A percentile compares a stretch with the other conserved stretches of the same genome.
Conservation (phyloP, 2,329 filamentous ascomycete species). For the Aspergillus floridensis region DNA sequence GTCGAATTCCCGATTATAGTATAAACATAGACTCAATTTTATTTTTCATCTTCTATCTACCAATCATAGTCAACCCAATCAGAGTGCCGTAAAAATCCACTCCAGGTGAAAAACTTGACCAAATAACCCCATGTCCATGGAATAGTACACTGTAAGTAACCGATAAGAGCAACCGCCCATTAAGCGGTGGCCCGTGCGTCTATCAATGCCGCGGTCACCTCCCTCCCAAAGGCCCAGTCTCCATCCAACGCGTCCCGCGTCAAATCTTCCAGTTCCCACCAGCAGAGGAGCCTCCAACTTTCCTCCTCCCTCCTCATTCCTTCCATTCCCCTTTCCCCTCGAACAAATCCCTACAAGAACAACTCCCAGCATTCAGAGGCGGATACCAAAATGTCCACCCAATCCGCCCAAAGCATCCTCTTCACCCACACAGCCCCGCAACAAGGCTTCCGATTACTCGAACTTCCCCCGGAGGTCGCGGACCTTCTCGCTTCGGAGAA, state of each 20-base stretch:
- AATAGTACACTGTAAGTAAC: no score
- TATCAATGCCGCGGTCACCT: background rate
- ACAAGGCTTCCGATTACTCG: conserved; percentile 58
- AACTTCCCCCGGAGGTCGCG: conserved; percentile 58
- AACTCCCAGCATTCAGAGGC: background rate
- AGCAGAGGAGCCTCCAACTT: background rate
- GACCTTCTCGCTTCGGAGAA: conserved; percentile 52
- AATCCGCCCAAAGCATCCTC: conserved; percentile 34
- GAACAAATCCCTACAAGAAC: background rate
- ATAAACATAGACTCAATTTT: conserved; percentile 1
- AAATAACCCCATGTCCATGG: no score
- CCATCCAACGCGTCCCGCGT: conserved; percentile 21
- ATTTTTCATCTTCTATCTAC: background rate
- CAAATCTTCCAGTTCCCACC: background rate
- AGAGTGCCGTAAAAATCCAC: no score
- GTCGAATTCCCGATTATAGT: conserved; percentile 1
- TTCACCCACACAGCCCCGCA: conserved; percentile 46
- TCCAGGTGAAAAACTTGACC: background rate
- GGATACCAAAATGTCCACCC: conserved; percentile 37
- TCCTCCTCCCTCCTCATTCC: no score
- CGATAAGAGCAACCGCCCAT: conserved; percentile 8
- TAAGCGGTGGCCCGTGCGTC: conserved; percentile 36
- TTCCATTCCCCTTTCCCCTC: background rate
- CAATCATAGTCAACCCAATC: background rate
- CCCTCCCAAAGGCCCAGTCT: no score